Conservation (phyloP, 768 basidiomycete genomes). For the Auriscalpium vulgare region DNA sequence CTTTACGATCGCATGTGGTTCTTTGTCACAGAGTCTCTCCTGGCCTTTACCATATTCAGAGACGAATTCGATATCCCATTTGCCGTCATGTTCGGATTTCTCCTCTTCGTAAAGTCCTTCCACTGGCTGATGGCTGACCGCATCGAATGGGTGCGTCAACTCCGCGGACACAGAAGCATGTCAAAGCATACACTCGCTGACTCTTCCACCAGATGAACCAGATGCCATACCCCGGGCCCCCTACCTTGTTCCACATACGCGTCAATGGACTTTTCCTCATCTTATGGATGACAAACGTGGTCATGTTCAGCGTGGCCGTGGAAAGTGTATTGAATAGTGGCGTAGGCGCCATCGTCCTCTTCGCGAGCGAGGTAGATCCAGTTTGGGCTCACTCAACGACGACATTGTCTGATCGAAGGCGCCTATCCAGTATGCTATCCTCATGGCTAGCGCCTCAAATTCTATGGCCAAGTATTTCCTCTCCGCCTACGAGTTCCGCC, state of each 20-base stretch:
- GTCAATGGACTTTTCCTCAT: constrained; percentile 66
- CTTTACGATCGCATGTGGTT: constrained; percentile 96
- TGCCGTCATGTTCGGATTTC: constrained; percentile 87
- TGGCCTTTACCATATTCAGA: constrained; percentile 96
- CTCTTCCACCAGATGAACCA: constrained; percentile 81
- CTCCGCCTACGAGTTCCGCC: constrained; percentile 71
- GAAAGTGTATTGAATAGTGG: constrained; percentile 75
- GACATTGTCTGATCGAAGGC: constrained; percentile 10
- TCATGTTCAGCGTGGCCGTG: constrained; percentile 73
- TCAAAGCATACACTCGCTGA: background rate
- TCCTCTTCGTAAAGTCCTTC: constrained; percentile 94
- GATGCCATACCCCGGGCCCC: constrained; percentile 78
- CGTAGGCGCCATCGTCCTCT: constrained; percentile 87
- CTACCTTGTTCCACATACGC: constrained; percentile 77
- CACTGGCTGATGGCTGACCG: constrained; percentile 96
- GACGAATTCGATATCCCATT: constrained; percentile 93
- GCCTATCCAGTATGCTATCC: constrained; percentile 67
- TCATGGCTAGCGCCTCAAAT: constrained; percentile 74
- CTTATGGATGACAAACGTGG: constrained; percentile 66
- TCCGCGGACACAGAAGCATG: background rate
- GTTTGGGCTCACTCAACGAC: background rate
- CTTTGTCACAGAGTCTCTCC: constrained; percentile 91
- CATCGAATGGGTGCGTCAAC: constrained; percentile 82
- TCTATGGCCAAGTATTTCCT: constrained; percentile 78
- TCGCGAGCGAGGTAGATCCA: constrained; percentile 78